Percentiles rank a stretch among this genome's conserved stretches.
Conservation (phyloP, 768 basidiomycete genomes). For the Naganishia vishniacii region DNA sequence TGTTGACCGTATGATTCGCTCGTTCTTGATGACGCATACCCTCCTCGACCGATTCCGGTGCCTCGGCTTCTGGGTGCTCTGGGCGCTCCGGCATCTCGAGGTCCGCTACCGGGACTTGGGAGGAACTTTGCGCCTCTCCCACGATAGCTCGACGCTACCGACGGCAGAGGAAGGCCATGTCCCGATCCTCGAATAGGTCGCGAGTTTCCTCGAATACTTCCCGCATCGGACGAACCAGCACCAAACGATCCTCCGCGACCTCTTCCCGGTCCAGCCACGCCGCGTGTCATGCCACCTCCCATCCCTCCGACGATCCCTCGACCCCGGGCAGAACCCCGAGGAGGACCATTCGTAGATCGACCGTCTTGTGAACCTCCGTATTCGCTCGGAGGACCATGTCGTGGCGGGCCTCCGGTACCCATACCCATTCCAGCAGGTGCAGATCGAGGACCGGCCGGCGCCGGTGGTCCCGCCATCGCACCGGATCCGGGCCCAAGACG, state of each 20-base stretch:
- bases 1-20: conserved; percentile 8
- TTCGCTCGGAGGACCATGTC: conserved; percentile 6
- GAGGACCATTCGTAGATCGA: conserved; percentile 6
- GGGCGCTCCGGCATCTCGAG: conserved; percentile 1
- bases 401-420: not conserved
- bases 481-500: not conserved
- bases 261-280: conserved; percentile 4
- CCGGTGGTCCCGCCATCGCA: conserved; percentile 21
- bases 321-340: conserved; percentile 1
- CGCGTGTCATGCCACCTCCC: conserved; percentile 18
- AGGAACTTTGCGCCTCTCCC: conserved; percentile 3
- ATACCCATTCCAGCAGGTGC: conserved; percentile 11
- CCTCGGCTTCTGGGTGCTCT: conserved; percentile 15
- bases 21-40: not conserved
- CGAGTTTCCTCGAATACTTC: conserved; percentile 8
- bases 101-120: not conserved
- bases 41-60: conserved; percentile 4
- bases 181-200: not conserved
- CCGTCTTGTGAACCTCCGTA: conserved; percentile 21
- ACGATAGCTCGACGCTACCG: conserved; percentile 6
- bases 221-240: not conserved
- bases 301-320: not conserved
- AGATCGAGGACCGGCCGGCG: not conserved
- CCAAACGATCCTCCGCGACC: conserved; percentile 17
- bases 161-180: not conserved